These are phyloP conservation scores for Candida tropicalis DNA, from an alignment of 1,139 yeast species.

Conservation along the genomic window DNA sequence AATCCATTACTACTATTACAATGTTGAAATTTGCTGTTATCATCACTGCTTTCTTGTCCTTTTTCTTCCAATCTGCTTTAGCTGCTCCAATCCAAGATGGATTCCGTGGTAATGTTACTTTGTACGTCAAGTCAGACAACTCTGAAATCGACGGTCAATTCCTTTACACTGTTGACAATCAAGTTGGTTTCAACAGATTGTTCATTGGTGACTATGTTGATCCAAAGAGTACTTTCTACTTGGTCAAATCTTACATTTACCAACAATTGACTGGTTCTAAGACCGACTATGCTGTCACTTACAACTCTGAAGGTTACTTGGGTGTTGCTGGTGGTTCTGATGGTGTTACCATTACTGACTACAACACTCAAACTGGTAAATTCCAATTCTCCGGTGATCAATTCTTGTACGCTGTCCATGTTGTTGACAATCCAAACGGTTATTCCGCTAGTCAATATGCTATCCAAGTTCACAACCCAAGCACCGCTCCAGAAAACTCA, in stretches of 20 bases:
- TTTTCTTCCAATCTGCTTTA: slow-evolving; percentile 4
- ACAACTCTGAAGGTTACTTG: neutral
- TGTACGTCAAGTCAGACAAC: slow-evolving; percentile 5
- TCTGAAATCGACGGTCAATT: neutral
- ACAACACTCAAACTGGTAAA: neutral
- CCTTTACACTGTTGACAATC: slow-evolving; percentile 1
- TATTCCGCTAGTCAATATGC: slow-evolving; percentile 6
- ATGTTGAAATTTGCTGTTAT: slow-evolving; percentile 4
- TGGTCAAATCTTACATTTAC: neutral
- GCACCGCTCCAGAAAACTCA: slow-evolving; percentile 1
- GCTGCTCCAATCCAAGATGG: slow-evolving; percentile 8
- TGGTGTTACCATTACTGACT: slow-evolving; percentile 6
- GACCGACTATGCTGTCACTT: slow-evolving; percentile 2
- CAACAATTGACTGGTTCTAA: slow-evolving; percentile 1
- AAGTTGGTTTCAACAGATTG: slow-evolving; percentile 3
- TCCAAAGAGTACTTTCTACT: slow-evolving; percentile 5
- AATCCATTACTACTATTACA: neutral
- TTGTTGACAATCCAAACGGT: slow-evolving; percentile 3
- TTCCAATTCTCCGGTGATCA: slow-evolving; percentile 5
- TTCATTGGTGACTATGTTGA: slow-evolving; percentile 3
- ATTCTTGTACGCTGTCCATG: slow-evolving; percentile 6
- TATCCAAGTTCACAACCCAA: slow-evolving; percentile 5
- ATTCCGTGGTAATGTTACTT: slow-evolving; percentile 7
- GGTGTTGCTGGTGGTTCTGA: slow-evolving; percentile 7
- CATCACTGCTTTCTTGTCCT: slow-evolving; percentile 6